phyloP scores from a whole-genome alignment of 148 eudicot genomes.

The Beta vulgaris region DNA sequence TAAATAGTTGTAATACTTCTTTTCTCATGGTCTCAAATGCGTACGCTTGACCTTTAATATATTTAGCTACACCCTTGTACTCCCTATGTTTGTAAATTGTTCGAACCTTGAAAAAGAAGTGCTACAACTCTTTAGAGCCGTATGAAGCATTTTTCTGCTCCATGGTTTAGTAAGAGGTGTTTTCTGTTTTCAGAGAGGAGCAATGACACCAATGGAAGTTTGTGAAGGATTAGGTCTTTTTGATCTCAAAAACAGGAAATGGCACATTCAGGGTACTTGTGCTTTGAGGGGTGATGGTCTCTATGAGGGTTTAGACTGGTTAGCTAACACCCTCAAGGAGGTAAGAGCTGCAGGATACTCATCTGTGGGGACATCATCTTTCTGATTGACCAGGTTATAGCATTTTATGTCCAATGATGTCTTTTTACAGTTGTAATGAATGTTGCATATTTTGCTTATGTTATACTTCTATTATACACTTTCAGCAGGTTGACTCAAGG shows the following conservation, averaged over 20 bases:
- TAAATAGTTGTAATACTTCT: too few relatives aligned
- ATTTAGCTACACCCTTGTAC: too few relatives aligned
- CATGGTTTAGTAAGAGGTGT: not conserved
- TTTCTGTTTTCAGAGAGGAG: conserved; percentile 69
- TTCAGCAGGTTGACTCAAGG: conserved; percentile 16
- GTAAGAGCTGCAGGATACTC: conserved; percentile 84
- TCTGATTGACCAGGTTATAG: conserved; percentile 41
- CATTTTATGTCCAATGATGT: not conserved
- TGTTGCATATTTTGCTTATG: not conserved
- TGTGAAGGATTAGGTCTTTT: conserved; percentile 89
- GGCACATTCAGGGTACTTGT: conserved; percentile 99
- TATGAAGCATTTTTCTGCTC: not conserved
- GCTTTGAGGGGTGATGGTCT: conserved; percentile 96
- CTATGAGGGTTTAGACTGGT: conserved; percentile 97
- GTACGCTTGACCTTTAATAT: too few relatives aligned
- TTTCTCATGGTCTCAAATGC: too few relatives aligned
- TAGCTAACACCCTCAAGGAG: conserved; percentile 89
- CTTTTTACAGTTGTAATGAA: not conserved
- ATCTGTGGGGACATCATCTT: conserved; percentile 60
- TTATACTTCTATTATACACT: not conserved
- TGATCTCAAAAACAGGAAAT: conserved; percentile 88
- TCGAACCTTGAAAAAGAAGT: too few relatives aligned
- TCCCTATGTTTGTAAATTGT: too few relatives aligned
- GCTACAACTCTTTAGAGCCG: too few relatives aligned
- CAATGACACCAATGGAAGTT: conserved; percentile 94